phyloP scores from a whole-genome alignment of 352 stramenopile species.

The Phytophthora multivora region DNA sequence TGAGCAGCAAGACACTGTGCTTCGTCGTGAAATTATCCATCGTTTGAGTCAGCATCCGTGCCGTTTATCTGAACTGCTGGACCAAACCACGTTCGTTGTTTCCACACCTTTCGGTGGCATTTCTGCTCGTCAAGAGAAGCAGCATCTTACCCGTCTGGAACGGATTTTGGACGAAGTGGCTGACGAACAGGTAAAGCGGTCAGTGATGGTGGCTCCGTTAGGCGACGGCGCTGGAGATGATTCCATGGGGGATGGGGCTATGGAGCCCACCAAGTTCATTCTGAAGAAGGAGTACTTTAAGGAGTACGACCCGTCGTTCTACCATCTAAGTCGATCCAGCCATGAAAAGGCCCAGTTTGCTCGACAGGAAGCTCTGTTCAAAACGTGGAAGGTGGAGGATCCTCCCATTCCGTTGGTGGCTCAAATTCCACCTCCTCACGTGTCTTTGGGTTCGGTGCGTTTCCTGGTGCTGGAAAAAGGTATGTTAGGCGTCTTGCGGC shows the following conservation, averaged over 20 bases:
- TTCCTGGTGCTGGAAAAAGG: conserved; percentile 68
- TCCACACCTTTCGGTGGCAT: conserved; percentile 71
- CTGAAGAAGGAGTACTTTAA: conserved; percentile 80
- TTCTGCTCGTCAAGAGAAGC: conserved; percentile 62
- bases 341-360: conserved; percentile 84
- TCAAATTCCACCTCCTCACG: conserved; percentile 58
- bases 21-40: conserved; percentile 90
- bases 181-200: conserved; percentile 65
- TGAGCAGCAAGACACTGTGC: conserved; percentile 58
- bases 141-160: conserved; percentile 68
- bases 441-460: conserved; percentile 56
- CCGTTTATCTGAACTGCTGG: conserved; percentile 72
- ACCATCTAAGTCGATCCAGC: conserved; percentile 72
- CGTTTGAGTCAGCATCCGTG: conserved; percentile 76
- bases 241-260: conserved; percentile 43
- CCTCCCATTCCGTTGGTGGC: conserved; percentile 69
- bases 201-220: conserved; percentile 38
- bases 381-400: conserved; percentile 76
- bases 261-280: conserved; percentile 79
- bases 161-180: conserved; percentile 74
- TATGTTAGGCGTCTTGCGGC: conserved; percentile 64
- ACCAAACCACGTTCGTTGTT: conserved; percentile 81
- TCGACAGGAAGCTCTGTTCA: conserved; percentile 84
- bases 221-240: conserved; percentile 33
- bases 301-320: conserved; percentile 85